These are phyloP conservation scores for Lentinula novae-zelandiae DNA, from an alignment of 1,284 basidiomycete genomes.

Conservation along the genomic window DNA sequence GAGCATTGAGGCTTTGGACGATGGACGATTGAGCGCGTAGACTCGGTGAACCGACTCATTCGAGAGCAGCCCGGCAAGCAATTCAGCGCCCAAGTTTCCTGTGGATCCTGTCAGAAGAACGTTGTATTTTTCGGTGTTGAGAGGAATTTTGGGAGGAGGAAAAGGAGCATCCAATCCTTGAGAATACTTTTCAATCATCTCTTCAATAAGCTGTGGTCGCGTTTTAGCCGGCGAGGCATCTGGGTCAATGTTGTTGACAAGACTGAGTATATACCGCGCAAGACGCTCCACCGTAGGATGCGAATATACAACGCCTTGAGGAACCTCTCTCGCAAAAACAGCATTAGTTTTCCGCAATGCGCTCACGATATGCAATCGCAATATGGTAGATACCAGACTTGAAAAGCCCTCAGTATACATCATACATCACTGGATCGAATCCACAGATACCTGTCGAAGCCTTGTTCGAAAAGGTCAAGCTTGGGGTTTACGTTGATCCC, in stretches of 20 bases:
- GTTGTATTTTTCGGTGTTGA: slow-evolving; percentile 17
- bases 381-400: slow-evolving; percentile 29
- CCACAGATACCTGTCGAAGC: slow-evolving; percentile 7
- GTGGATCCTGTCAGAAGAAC: slow-evolving; percentile 33
- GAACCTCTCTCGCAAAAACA: slow-evolving; percentile 12
- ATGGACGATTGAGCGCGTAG: slow-evolving; percentile 28
- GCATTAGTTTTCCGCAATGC: slow-evolving; percentile 23
- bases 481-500: neutral
- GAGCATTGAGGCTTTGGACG: neutral
- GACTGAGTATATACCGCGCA: slow-evolving; percentile 13
- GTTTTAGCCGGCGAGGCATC: neutral
- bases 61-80: slow-evolving; percentile 24
- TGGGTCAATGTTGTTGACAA: neutral
- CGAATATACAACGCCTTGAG: slow-evolving; percentile 29
- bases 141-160: slow-evolving; percentile 2
- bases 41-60: slow-evolving; percentile 25
- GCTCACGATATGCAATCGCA: slow-evolving; percentile 34
- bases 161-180: neutral
- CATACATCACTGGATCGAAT: neutral
- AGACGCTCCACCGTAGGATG: slow-evolving; percentile 30
- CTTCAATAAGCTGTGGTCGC: neutral
- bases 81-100: slow-evolving; percentile 30
- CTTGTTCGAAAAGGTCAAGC: slow-evolving; percentile 4
- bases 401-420: neutral
- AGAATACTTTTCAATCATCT: slow-evolving; percentile 7